phyloP scores from a whole-genome alignment of 805 yeast species.

The Myxozyma nipponensis region DNA sequence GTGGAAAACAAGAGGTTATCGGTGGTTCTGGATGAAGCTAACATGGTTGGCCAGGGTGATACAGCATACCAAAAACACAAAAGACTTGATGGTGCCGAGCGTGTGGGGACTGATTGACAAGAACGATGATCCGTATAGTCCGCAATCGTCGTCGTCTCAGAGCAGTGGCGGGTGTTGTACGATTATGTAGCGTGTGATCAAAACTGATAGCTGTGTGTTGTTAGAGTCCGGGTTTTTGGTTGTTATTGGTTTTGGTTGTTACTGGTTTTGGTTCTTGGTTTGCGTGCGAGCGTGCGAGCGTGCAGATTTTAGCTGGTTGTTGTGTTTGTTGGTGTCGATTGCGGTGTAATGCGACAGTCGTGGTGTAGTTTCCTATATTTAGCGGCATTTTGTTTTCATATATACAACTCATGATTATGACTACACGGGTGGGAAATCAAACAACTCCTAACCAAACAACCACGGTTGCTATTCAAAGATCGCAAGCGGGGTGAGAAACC shows the following conservation, averaged over 20 bases:
- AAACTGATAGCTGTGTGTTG: background rate
- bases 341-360: no score
- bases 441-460: background rate
- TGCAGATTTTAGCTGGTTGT: no score
- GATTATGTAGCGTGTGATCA: background rate
- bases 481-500: slow-evolving; percentile 36
- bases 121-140: slow-evolving; percentile 26
- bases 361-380: no score
- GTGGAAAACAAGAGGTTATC: background rate
- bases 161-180: slow-evolving; percentile 15
- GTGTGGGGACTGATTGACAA: slow-evolving; percentile 26
- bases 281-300: no score
- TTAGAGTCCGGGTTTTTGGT: background rate
- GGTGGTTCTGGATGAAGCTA: no score
- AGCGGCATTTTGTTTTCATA: background rate
- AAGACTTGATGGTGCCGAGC: slow-evolving; percentile 26
- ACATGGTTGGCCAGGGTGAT: slow-evolving; percentile 17
- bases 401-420: no score
- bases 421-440: no score
- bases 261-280: no score
- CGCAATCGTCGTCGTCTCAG: slow-evolving; percentile 6
- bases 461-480: slow-evolving; percentile 18
- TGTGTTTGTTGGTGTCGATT: no score
- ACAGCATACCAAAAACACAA: slow-evolving; percentile 25
- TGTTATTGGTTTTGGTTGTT: no score